phyloP scores from a whole-genome alignment of 352 stramenopile species.

The Thraustochytrium sp. region DNA sequence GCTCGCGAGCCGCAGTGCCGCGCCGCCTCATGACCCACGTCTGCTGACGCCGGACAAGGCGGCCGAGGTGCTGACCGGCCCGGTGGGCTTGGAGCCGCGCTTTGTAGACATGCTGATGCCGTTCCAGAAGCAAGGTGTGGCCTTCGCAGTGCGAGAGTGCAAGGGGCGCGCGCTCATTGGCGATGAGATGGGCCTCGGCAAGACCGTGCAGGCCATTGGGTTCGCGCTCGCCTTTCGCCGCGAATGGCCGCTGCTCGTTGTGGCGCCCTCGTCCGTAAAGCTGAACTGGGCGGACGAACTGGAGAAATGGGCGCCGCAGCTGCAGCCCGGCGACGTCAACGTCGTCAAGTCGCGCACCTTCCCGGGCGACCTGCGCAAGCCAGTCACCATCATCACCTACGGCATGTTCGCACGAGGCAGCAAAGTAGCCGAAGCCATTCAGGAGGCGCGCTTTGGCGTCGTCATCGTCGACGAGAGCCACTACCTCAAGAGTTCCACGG shows the following conservation, averaged over 20 bases:
- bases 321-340: constrained; percentile 22
- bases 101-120: constrained; percentile 40
- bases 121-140: constrained; percentile 24
- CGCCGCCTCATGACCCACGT: not conserved
- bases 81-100: not conserved
- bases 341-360: constrained; percentile 42
- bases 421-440: constrained; percentile 49
- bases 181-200: constrained; percentile 67
- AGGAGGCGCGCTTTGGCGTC: constrained; percentile 54
- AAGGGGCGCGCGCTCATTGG: constrained; percentile 53
- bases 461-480: constrained; percentile 64
- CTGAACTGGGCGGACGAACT: constrained; percentile 74
- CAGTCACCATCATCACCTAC: constrained; percentile 55
- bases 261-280: constrained; percentile 65
- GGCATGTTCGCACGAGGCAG: constrained; percentile 51
- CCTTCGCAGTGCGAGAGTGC: constrained; percentile 2
- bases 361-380: not conserved
- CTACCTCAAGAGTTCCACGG: constrained; percentile 60
- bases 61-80: not conserved
- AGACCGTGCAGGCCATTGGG: constrained; percentile 62
- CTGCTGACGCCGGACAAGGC: not conserved
- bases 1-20: not conserved
- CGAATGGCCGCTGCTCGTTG: constrained; percentile 63
- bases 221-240: constrained; percentile 50
- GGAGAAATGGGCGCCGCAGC: constrained; percentile 44